phyloP scores from a whole-genome alignment of 805 yeast species.

The Candida insectalens region DNA sequence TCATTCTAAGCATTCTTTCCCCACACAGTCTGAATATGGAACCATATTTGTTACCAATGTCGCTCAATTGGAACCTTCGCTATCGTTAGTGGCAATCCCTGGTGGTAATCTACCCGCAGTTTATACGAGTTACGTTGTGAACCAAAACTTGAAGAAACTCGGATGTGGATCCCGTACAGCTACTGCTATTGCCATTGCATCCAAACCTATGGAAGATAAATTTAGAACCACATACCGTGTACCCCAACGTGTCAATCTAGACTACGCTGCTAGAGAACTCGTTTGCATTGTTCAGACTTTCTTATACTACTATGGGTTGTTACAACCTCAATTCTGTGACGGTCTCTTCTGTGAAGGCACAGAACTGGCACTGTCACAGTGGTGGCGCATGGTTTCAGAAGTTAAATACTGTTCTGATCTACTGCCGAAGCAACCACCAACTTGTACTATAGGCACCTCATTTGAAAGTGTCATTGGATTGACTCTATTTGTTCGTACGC shows the following conservation, averaged over 20 bases:
- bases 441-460: conserved; percentile 28
- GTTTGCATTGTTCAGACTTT: conserved; percentile 67
- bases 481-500: conserved; percentile 53
- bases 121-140: conserved; percentile 55
- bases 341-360: conserved; percentile 80
- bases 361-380: conserved; percentile 53
- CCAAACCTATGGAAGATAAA: conserved; percentile 74
- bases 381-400: conserved; percentile 58
- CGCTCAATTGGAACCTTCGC: conserved; percentile 59
- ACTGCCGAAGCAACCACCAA: conserved; percentile 14
- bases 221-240: conserved; percentile 68
- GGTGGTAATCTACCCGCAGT: conserved; percentile 37
- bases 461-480: conserved; percentile 77
- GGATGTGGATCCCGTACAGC: conserved; percentile 85
- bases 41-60: conserved; percentile 71
- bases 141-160: conserved; percentile 65
- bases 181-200: conserved; percentile 55
- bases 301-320: conserved; percentile 65
- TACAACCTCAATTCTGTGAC: conserved; percentile 65
- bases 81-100: conserved; percentile 63
- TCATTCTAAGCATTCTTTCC: conserved; percentile 50
- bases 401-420: conserved; percentile 24
- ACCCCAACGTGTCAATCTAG: conserved; percentile 40
- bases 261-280: conserved; percentile 64
- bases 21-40: conserved; percentile 54